Evolutionary conservation across 2,329 filamentous ascomycete genomes (phyloP).

Genomic region (Fusarium graminum): DNA sequence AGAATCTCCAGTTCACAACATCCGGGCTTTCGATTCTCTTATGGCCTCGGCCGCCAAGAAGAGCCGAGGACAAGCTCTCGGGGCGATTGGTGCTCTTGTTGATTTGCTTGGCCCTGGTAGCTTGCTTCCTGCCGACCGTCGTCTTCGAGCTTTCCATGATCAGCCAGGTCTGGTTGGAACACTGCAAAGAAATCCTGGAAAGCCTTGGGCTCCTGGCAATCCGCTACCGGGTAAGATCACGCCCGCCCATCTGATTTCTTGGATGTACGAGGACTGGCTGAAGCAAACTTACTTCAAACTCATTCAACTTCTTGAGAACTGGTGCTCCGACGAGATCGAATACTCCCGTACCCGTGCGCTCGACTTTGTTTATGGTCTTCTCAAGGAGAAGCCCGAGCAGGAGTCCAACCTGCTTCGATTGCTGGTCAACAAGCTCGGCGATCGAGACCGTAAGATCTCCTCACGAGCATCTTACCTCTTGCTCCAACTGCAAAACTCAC

Average conservation of each 20-base stretch:
- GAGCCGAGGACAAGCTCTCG: conserved; percentile 91
- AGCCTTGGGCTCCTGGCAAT: conserved; percentile 76
- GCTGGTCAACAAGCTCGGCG: conserved; percentile 95
- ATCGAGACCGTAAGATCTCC: conserved; percentile 94
- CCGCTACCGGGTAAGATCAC: conserved; percentile 80
- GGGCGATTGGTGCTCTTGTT: conserved; percentile 92
- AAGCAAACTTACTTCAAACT: conserved; percentile 95
- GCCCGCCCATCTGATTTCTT: conserved; percentile 82
- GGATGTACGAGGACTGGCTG: conserved; percentile 95
- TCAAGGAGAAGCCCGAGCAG: conserved; percentile 97
- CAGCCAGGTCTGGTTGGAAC: conserved; percentile 82
- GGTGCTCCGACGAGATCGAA: conserved; percentile 95
- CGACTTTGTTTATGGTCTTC: conserved; percentile 89
- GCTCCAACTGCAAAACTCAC: conserved; percentile 88
- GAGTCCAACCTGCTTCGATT: conserved; percentile 93
- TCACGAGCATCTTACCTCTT: conserved; percentile 93
- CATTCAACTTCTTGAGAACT: conserved; percentile 88
- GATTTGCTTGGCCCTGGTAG: conserved; percentile 93
- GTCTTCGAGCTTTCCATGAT: conserved; percentile 80
- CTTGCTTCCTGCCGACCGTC: conserved; percentile 84
- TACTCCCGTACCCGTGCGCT: conserved; percentile 90
- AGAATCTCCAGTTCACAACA: conserved; percentile 94
- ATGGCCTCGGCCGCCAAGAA: conserved; percentile 89
- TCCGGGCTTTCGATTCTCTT: conserved; percentile 87
- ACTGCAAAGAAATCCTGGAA: conserved; percentile 71